Evolutionary conservation across 257 asterid genomes (phyloP).

Genomic region (Solanum habrochaites): DNA sequence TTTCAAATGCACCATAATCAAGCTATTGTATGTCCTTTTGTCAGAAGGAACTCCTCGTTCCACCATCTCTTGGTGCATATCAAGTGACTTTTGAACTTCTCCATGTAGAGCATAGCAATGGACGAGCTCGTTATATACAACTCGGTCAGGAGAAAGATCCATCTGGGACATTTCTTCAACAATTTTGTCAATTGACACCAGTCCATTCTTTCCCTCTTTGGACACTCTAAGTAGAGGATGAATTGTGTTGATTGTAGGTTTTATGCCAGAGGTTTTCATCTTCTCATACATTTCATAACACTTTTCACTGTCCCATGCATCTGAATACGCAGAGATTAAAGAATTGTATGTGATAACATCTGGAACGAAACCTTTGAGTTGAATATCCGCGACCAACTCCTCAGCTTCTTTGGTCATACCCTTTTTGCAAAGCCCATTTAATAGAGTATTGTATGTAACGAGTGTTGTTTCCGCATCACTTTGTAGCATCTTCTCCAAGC

Average conservation of each 20-base stretch:
- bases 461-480: constrained; percentile 33
- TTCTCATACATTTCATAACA: constrained; percentile 43
- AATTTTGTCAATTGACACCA: constrained; percentile 36
- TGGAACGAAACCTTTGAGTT: constrained; percentile 40
- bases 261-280: constrained; percentile 49
- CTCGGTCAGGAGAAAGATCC: constrained; percentile 45
- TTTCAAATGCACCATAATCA: constrained; percentile 44
- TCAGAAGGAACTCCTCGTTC: constrained; percentile 36
- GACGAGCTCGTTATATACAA: constrained; percentile 55
- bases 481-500: constrained; percentile 42
- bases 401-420: constrained; percentile 55
- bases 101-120: constrained; percentile 37
- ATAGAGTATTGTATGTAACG: constrained; percentile 59
- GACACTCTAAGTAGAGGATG: constrained; percentile 51
- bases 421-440: constrained; percentile 50
- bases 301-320: constrained; percentile 33
- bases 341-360: constrained; percentile 71
- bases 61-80: constrained; percentile 38
- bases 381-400: constrained; percentile 31
- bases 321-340: constrained; percentile 48
- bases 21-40: constrained; percentile 54
- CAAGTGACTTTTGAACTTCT: constrained; percentile 30
- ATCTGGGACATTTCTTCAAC: constrained; percentile 39
- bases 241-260: constrained; percentile 53
- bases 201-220: constrained; percentile 20